Evolutionary conservation across 1,284 basidiomycete genomes (phyloP).

Genomic region (Ceratobasidium theobromae): DNA sequence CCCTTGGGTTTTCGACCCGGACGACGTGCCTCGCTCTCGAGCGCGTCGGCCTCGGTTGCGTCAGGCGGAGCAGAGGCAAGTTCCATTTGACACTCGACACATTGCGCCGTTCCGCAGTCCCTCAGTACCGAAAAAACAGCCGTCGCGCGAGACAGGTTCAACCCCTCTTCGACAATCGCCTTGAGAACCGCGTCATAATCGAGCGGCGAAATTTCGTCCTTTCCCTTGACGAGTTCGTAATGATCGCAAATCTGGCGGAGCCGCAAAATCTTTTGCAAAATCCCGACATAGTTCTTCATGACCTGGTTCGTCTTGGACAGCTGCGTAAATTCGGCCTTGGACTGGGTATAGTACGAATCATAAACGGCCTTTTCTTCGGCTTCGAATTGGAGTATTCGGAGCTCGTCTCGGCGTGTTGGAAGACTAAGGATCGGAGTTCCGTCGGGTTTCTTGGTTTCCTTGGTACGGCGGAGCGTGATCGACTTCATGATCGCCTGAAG

Average conservation of each 20-base stretch:
- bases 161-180: constrained; percentile 78
- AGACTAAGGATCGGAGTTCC: constrained; percentile 84
- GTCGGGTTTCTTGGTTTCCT: constrained; percentile 80
- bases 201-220: constrained; percentile 45
- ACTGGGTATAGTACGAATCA: constrained; percentile 82
- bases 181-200: constrained; percentile 74
- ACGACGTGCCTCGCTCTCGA: constrained; percentile 51
- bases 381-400: constrained; percentile 83
- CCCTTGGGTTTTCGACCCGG: constrained; percentile 54
- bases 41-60: constrained; percentile 50
- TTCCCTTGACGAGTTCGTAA: constrained; percentile 84
- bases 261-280: constrained; percentile 92
- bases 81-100: constrained; percentile 82
- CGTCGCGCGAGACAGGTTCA: constrained; percentile 71
- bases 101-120: constrained; percentile 84
- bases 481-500: constrained; percentile 97
- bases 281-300: constrained; percentile 97
- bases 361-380: constrained; percentile 84
- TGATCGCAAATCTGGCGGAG: constrained; percentile 98
- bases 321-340: constrained; percentile 87
- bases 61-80: constrained; percentile 56
- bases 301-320: constrained; percentile 85
- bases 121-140: constrained; percentile 79
- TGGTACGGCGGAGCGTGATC: constrained; percentile 93
- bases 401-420: constrained; percentile 83